phyloP scores from a whole-genome alignment of 2,329 filamentous ascomycete genomes.

The Scedosporium aurantiacum region DNA sequence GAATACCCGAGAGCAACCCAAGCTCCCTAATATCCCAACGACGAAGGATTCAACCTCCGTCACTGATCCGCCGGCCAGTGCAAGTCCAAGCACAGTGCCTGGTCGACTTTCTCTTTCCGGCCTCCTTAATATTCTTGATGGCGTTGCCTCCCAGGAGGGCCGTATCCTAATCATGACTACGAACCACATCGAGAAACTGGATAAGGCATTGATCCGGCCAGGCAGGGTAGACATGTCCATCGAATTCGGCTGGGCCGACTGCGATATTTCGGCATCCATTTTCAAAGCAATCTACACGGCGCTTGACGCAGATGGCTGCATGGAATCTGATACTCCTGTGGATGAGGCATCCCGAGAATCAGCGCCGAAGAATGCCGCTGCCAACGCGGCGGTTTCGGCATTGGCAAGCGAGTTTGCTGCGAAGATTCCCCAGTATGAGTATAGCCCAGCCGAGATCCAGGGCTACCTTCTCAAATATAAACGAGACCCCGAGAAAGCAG shows the following conservation, averaged over 20 bases:
- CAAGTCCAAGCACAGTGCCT: slow-evolving; percentile 6
- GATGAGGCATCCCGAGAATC: background rate
- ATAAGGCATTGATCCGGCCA: slow-evolving; percentile 51
- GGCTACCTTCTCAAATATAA: slow-evolving; percentile 47
- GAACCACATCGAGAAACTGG: slow-evolving; percentile 51
- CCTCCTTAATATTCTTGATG: slow-evolving; percentile 71
- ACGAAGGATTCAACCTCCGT: slow-evolving; percentile 13
- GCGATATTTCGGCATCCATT: slow-evolving; percentile 39
- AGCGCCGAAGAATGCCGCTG: slow-evolving; percentile 12
- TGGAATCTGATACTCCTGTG: slow-evolving; percentile 7
- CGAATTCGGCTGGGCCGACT: slow-evolving; percentile 43
- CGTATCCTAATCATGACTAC: slow-evolving; percentile 56
- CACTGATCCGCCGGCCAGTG: slow-evolving; percentile 7
- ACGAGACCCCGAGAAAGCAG: slow-evolving; percentile 35
- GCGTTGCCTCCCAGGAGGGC: slow-evolving; percentile 53
- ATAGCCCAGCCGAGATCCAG: slow-evolving; percentile 51
- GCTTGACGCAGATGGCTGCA: slow-evolving; percentile 32
- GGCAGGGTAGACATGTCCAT: slow-evolving; percentile 51
- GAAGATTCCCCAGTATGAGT: slow-evolving; percentile 41
- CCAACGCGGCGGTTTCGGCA: slow-evolving; percentile 19
- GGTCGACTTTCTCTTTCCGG: slow-evolving; percentile 57
- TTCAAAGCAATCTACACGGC: slow-evolving; percentile 48
- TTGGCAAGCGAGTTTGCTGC: slow-evolving; percentile 26
- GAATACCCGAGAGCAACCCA: slow-evolving; percentile 36
- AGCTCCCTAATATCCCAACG: slow-evolving; percentile 9